Percentiles rank a stretch among this genome's conserved stretches.
Conservation (phyloP, 768 basidiomycete genomes). For the Leccinum uliginosum region DNA sequence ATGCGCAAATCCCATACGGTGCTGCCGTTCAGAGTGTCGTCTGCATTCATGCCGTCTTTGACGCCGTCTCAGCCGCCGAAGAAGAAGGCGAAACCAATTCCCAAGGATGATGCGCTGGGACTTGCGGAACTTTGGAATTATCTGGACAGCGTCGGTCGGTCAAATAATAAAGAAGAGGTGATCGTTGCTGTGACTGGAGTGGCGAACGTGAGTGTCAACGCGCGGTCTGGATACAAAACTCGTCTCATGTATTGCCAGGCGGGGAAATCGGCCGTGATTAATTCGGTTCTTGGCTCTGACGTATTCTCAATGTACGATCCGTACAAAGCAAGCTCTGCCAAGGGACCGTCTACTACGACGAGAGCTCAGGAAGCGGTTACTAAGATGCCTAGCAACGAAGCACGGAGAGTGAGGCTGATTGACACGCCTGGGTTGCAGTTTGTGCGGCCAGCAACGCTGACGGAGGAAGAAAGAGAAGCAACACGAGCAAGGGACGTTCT, state of each 20-base stretch:
- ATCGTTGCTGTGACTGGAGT: slow-evolving; percentile 79
- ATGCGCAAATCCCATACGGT: slow-evolving; percentile 61
- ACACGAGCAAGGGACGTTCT: slow-evolving; percentile 62
- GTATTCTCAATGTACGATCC: slow-evolving; percentile 53
- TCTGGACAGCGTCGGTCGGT: slow-evolving; percentile 44
- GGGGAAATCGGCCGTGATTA: slow-evolving; percentile 84
- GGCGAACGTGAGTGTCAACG: slow-evolving; percentile 57
- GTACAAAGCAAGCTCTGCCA: slow-evolving; percentile 43
- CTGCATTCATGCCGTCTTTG: slow-evolving; percentile 54
- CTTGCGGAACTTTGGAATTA: slow-evolving; percentile 45
- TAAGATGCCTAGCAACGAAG: slow-evolving; percentile 38
- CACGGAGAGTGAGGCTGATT: slow-evolving; percentile 55
- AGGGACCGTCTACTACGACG: slow-evolving; percentile 66
- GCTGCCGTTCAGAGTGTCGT: slow-evolving; percentile 68
- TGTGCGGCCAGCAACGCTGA: slow-evolving; percentile 41
- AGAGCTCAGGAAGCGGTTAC: slow-evolving; percentile 58
- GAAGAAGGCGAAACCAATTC: slow-evolving; percentile 44
- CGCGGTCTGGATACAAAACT: not conserved
- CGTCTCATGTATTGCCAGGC: slow-evolving; percentile 38
- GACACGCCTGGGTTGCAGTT: slow-evolving; percentile 81
- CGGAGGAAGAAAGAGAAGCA: slow-evolving; percentile 20
- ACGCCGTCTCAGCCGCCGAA: slow-evolving; percentile 25
- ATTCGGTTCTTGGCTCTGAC: slow-evolving; percentile 59
- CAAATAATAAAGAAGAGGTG: slow-evolving; percentile 47
- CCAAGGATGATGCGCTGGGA: slow-evolving; percentile 57